A percentile compares a stretch with the other conserved stretches of the same genome.
phyloP scores from a whole-genome alignment of 495 filamentous ascomycete genomes.

The Aspergillus sclerotioniger region DNA sequence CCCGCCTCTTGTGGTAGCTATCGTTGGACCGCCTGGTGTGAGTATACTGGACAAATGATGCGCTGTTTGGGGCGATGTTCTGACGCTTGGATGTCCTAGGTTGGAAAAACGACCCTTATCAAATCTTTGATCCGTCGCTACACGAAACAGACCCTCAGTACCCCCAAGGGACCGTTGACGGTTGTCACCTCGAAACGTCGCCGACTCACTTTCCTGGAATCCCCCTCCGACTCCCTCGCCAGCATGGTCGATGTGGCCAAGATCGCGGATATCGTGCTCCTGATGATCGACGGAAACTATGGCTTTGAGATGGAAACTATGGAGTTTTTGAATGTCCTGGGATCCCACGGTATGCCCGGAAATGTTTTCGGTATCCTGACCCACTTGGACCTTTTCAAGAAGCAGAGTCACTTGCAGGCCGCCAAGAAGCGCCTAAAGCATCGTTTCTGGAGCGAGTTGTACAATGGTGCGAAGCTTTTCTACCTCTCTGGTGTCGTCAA shows the following conservation, averaged over 20 bases:
- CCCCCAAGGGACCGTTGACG: constrained; percentile 88
- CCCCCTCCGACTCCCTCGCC: constrained; percentile 86
- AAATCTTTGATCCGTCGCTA: constrained; percentile 94
- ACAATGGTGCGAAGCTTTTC: constrained; percentile 94
- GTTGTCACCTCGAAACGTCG: constrained; percentile 92
- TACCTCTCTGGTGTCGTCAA: constrained; percentile 95
- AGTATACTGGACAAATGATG: constrained; percentile 41
- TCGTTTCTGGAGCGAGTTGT: constrained; percentile 93
- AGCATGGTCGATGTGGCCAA: constrained; percentile 95
- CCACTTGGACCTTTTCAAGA: constrained; percentile 92
- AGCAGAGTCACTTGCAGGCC: constrained; percentile 80
- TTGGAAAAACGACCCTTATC: constrained; percentile 74
- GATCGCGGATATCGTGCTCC: constrained; percentile 90
- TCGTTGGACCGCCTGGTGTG: constrained; percentile 92
- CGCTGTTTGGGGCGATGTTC: constrained; percentile 6
- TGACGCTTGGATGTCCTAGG: constrained; percentile 25
- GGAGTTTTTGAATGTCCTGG: constrained; percentile 93
- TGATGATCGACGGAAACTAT: constrained; percentile 98
- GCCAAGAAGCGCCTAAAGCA: constrained; percentile 96
- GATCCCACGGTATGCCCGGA: constrained; percentile 90
- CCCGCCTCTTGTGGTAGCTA: constrained; percentile 85
- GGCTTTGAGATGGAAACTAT: constrained; percentile 99
- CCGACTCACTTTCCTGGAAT: constrained; percentile 93
- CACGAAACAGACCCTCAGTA: constrained; percentile 88
- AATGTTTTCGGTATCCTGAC: constrained; percentile 97